A percentile compares a stretch with the other conserved stretches of the same genome.
phyloP scores from a whole-genome alignment of 768 basidiomycete genomes.

The Lactarius indigo region DNA sequence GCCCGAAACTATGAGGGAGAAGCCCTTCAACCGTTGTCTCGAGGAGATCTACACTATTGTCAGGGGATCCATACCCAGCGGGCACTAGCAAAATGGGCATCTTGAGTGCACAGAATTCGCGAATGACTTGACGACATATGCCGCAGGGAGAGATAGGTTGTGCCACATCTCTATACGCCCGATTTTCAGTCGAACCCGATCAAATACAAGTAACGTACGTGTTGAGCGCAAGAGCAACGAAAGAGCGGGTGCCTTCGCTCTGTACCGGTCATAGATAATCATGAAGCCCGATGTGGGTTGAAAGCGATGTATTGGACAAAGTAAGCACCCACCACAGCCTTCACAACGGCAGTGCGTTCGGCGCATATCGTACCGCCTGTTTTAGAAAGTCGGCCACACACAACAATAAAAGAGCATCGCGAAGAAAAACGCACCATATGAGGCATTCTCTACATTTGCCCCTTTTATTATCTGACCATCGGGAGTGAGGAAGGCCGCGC shows the following conservation, averaged over 20 bases:
- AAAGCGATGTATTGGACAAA: not conserved
- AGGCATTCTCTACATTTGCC: slow-evolving; percentile 92
- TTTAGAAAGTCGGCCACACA: not conserved
- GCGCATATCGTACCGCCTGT: slow-evolving; percentile 90
- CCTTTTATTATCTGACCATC: slow-evolving; percentile 77
- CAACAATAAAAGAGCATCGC: not conserved
- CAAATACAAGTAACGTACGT: slow-evolving; percentile 46
- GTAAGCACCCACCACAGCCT: slow-evolving; percentile 69
- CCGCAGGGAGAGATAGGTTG: slow-evolving; percentile 81
- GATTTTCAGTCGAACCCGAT: not conserved
- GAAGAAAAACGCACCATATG: slow-evolving; percentile 57
- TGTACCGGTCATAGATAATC: slow-evolving; percentile 31
- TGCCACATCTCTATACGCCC: slow-evolving; percentile 56
- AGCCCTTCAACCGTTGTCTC: slow-evolving; percentile 23
- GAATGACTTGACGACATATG: slow-evolving; percentile 86
- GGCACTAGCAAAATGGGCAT: slow-evolving; percentile 75
- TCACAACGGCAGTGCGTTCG: slow-evolving; percentile 92
- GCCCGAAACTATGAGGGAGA: slow-evolving; percentile 25
- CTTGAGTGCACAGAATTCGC: slow-evolving; percentile 75
- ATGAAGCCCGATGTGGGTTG: not conserved
- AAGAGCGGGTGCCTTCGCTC: slow-evolving; percentile 76
- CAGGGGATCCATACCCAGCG: slow-evolving; percentile 45
- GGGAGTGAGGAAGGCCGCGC: slow-evolving; percentile 73
- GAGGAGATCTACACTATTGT: not conserved
- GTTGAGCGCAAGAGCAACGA: slow-evolving; percentile 75